Evolutionary conservation across 2,329 filamentous ascomycete genomes (phyloP).

Genomic region (Colletotrichum godetiae): DNA sequence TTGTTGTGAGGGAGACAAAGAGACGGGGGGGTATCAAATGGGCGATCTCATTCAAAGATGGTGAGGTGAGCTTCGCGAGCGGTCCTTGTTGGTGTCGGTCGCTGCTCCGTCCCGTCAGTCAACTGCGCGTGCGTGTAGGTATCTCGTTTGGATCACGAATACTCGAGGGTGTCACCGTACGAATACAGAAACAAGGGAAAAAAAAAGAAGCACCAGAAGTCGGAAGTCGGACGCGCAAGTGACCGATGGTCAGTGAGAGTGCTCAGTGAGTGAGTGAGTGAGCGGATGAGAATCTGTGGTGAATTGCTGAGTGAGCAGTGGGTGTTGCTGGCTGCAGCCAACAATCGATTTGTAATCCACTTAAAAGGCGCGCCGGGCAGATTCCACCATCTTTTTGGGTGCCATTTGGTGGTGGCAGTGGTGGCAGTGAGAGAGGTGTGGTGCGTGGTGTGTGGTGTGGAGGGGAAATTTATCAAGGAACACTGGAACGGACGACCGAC

Average conservation of each 20-base stretch:
- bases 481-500: no score
- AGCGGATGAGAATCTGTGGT: not conserved
- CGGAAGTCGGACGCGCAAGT: not conserved
- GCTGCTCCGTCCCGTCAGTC: not conserved
- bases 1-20: not conserved
- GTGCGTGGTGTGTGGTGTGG: no score
- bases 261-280: no score
- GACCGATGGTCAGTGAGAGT: not conserved
- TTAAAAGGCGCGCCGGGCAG: constrained; percentile 13
- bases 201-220: not conserved
- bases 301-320: not conserved
- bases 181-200: not conserved
- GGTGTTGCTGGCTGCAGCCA: not conserved
- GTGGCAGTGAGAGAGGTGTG: not conserved
- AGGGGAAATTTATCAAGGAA: no score
- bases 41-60: constrained; percentile 1
- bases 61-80: not conserved
- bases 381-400: constrained; percentile 3
- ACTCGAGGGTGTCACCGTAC: not conserved
- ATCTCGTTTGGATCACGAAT: not conserved
- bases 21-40: not conserved
- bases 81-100: not conserved
- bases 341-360: constrained; percentile 32
- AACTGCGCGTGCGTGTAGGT: not conserved
- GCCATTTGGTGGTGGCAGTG: not conserved